Conservation (phyloP, 345 rosid species). For the Citrus medica region DNA sequence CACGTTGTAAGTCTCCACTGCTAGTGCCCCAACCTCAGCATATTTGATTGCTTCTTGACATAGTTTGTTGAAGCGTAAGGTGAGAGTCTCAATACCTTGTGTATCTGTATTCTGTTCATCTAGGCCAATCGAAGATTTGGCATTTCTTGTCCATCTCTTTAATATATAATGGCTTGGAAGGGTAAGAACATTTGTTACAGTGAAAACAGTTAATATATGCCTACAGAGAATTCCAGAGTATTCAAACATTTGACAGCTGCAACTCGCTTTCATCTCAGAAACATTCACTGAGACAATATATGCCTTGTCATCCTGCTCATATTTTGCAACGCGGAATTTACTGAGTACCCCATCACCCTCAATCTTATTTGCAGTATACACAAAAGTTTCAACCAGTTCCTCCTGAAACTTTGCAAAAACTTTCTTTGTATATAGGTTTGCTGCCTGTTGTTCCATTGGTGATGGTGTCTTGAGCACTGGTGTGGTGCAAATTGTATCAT, state of each 20-base stretch:
- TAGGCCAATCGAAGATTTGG: slow-evolving; percentile 41
- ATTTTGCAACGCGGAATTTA: slow-evolving; percentile 56
- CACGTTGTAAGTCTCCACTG: slow-evolving; percentile 46
- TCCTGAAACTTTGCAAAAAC: slow-evolving; percentile 67
- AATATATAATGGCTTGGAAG: slow-evolving; percentile 58
- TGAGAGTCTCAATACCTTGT: slow-evolving; percentile 37
- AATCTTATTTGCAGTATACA: slow-evolving; percentile 56
- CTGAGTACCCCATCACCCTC: slow-evolving; percentile 46
- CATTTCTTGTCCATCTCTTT: slow-evolving; percentile 63
- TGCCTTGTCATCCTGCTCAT: slow-evolving; percentile 59
- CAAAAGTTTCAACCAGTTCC: slow-evolving; percentile 70
- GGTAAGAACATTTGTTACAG: slow-evolving; percentile 61
- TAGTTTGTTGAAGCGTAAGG: slow-evolving; percentile 52
- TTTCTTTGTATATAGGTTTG: slow-evolving; percentile 55
- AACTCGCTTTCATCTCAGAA: slow-evolving; percentile 49
- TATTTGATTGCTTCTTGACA: slow-evolving; percentile 53
- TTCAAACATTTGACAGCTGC: slow-evolving; percentile 76
- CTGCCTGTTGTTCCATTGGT: slow-evolving; percentile 73
- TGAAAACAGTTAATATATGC: slow-evolving; percentile 64
- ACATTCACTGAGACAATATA: slow-evolving; percentile 38
- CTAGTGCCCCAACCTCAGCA: slow-evolving; percentile 58
- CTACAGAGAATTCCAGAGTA: slow-evolving; percentile 60
- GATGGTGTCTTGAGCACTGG: slow-evolving; percentile 61
- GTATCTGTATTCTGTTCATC: slow-evolving; percentile 36
- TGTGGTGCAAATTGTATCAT: slow-evolving; percentile 49